Base-by-base conservation (phyloP, 768 basidiomycete species). In the Fibroporia radiculosa region DNA sequence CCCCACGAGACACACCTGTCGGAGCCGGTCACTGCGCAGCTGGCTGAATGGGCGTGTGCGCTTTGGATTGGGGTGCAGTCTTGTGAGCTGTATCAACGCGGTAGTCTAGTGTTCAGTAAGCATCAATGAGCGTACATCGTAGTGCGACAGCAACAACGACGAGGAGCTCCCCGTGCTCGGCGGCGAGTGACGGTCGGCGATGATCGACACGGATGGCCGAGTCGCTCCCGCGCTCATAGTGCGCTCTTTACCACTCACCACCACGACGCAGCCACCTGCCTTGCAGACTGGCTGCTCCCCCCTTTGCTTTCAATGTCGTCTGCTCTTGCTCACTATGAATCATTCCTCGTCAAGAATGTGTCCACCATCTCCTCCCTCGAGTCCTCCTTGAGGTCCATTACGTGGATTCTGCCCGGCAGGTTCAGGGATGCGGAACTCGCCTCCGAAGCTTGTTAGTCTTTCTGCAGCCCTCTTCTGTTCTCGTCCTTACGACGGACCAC, bases 371-470 rank as follows among this genome's bases (percentile, higher is more conserved):
- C 85, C 16, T 78, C 82, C n/a, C 66, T 97, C 54, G 95, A 98
- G 64, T 90, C 86, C 14, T 80, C 85, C 22, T 65, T 98, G 51
- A 74, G 91, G 52, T 93, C 91, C 29, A 66, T 97, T 47, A 93
- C 92, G 36, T 98, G 93, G 93, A 82, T 98, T 56, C 68, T 98
- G 34, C 95, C 95, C 34, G 93, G 93, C 48, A 77, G 93, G 52
- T 97, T 98, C 76, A 92, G 91, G 66, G 93, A 97, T 73, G 92
- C 93, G 36, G 93, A 97, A 63, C 70, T 98, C 40, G 93, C 89
- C 48, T 92, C 91, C 11, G 95, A 98, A 77, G 80, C 85, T 57
- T 71, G 93, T 95, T 54, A 74, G 92, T 87, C 49, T 44, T 44
- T 40, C 49, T 48, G 35, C 55, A 40, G 39, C 46, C 20, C 23